These are phyloP conservation scores for Botrytis hyacinthi DNA, from an alignment of 2,329 filamentous ascomycete genomes.

Conservation along the genomic window DNA sequence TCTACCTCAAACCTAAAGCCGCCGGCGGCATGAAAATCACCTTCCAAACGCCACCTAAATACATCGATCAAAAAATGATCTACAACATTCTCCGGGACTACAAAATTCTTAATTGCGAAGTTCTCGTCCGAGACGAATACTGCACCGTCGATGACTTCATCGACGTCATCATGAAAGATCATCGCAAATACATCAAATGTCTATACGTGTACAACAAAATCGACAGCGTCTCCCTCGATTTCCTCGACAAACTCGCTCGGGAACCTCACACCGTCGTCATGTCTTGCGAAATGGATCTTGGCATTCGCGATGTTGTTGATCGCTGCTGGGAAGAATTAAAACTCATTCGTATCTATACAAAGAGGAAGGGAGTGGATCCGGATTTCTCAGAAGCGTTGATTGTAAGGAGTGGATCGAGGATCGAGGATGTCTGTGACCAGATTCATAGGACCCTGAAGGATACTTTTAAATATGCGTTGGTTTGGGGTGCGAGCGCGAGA, in stretches of 20 bases:
- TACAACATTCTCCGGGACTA: slow-evolving; percentile 98
- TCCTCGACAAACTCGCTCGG: slow-evolving; percentile 85
- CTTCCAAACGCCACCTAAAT: slow-evolving; percentile 84
- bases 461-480: slow-evolving; percentile 96
- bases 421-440: slow-evolving; percentile 96
- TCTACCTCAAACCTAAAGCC: slow-evolving; percentile 94
- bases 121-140: slow-evolving; percentile 90
- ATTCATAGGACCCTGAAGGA: slow-evolving; percentile 95
- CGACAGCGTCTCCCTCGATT: slow-evolving; percentile 89
- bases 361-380: slow-evolving; percentile 88
- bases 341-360: slow-evolving; percentile 92
- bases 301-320: slow-evolving; percentile 90
- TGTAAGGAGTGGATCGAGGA: slow-evolving; percentile 79
- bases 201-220: slow-evolving; percentile 99
- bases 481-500: slow-evolving; percentile 94
- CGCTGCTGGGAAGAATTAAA: slow-evolving; percentile 91
- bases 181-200: slow-evolving; percentile 91
- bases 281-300: slow-evolving; percentile 93
- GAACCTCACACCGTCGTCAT: slow-evolving; percentile 96
- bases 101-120: slow-evolving; percentile 97
- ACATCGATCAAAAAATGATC: slow-evolving; percentile 95
- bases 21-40: slow-evolving; percentile 99
- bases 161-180: slow-evolving; percentile 98
- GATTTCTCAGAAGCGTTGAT: slow-evolving; percentile 91
- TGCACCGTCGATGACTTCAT: slow-evolving; percentile 98